Evolutionary conservation across 179 eudicot genomes (phyloP).

Genomic region (Camellia oleifera): DNA sequence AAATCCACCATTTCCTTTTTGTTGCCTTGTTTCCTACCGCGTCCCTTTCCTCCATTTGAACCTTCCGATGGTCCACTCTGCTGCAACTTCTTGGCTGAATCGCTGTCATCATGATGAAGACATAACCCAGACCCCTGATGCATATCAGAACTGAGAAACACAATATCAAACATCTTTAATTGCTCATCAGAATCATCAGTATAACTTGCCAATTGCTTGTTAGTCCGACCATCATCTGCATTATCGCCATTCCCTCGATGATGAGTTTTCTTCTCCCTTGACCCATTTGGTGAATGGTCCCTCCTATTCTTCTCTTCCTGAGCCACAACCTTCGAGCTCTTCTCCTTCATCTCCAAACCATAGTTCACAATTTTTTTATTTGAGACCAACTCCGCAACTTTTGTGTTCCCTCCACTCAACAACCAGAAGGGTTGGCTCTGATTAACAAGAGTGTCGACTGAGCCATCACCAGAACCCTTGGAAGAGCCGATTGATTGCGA

Average conservation of each 20-base stretch:
- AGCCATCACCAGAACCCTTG: constrained; percentile 25
- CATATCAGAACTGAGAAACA: constrained; percentile 45
- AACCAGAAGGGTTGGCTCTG: constrained; percentile 23
- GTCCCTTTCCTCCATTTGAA: constrained; percentile 32
- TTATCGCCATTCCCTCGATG: no score
- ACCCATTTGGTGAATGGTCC: no score
- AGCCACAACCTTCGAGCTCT: not conserved
- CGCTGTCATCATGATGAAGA: no score
- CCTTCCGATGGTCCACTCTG: constrained; percentile 21
- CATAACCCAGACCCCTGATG: constrained; percentile 17
- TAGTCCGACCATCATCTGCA: no score
- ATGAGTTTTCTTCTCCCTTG: no score
- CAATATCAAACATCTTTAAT: constrained; percentile 52
- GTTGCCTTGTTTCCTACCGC: constrained; percentile 29
- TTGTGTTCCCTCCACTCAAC: no score
- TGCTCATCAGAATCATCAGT: constrained; percentile 31
- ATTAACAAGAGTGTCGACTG: constrained; percentile 36
- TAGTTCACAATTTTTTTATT: constrained; percentile 12
- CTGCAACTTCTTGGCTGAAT: not conserved
- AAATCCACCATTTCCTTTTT: constrained; percentile 24
- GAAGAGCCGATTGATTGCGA: constrained; percentile 19
- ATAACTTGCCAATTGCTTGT: constrained; percentile 45
- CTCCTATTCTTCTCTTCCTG: not conserved
- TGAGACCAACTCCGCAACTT: constrained; percentile 33
- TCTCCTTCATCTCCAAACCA: not conserved